Percentiles rank a stretch among this genome's conserved stretches.
Conservation (phyloP, 257 asterid species). For the Prunella vulgaris region DNA sequence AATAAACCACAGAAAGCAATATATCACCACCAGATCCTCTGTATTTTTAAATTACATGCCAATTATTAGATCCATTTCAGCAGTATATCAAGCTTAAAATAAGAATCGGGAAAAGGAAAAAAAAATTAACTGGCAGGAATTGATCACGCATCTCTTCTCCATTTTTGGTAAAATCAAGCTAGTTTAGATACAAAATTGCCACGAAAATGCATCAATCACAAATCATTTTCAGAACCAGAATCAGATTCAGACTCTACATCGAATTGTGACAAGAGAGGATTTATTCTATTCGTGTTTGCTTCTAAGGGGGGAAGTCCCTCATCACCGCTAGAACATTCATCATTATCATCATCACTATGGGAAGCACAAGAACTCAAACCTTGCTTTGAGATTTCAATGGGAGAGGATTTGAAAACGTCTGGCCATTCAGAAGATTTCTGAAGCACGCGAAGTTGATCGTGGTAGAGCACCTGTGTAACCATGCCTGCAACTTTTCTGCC, state of each 20-base stretch:
- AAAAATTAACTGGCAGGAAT: background rate
- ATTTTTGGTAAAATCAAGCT: background rate
- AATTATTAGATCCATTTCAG: background rate
- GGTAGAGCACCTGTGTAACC: slow-evolving; percentile 67
- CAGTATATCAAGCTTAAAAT: background rate
- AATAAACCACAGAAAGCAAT: background rate
- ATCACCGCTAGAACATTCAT: slow-evolving; percentile 46
- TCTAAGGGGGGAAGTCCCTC: slow-evolving; percentile 86
- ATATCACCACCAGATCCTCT: background rate
- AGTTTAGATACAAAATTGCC: background rate
- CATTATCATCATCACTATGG: slow-evolving; percentile 24
- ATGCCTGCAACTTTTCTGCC: slow-evolving; percentile 82
- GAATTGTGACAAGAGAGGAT: slow-evolving; percentile 46
- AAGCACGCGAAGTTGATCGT: slow-evolving; percentile 66
- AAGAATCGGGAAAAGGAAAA: background rate
- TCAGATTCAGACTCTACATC: slow-evolving; percentile 16
- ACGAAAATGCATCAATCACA: background rate
- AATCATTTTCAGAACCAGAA: slow-evolving; percentile 39
- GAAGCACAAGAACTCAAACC: slow-evolving; percentile 48
- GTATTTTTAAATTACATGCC: background rate
- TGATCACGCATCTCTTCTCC: background rate
- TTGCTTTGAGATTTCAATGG: slow-evolving; percentile 28
- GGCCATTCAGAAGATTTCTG: slow-evolving; percentile 83
- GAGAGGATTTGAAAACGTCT: slow-evolving; percentile 42
- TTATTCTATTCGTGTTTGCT: slow-evolving; percentile 73